Evolutionary conservation across 1,139 yeast species (phyloP).

Genomic region (Zhuliangozyma blackwelliae): DNA sequence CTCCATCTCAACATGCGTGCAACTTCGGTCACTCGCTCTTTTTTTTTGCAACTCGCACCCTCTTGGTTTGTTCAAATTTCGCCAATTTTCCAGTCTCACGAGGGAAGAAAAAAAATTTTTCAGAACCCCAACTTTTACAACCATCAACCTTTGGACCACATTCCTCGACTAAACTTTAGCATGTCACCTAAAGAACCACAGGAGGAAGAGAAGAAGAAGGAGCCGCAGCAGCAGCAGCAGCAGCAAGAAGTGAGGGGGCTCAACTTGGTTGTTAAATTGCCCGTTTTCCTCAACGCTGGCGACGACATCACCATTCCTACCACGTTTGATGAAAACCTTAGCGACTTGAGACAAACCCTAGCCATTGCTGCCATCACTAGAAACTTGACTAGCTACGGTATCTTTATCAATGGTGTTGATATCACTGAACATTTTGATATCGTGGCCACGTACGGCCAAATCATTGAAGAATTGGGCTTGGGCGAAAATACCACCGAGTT

Average conservation of each 20-base stretch:
- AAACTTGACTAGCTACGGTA: slow-evolving; percentile 58
- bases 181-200: slow-evolving; percentile 12
- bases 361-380: slow-evolving; percentile 50
- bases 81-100: too few species aligned
- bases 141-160: too few species aligned
- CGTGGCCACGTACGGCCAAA: slow-evolving; percentile 27
- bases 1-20: too few species aligned
- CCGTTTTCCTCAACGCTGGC: slow-evolving; percentile 20
- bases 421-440: slow-evolving; percentile 33
- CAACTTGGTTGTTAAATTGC: slow-evolving; percentile 29
- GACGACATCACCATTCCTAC: slow-evolving; percentile 15
- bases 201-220: not conserved
- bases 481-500: slow-evolving; percentile 16
- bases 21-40: too few species aligned
- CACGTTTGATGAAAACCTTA: slow-evolving; percentile 42
- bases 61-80: too few species aligned
- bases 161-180: not conserved
- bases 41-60: too few species aligned
- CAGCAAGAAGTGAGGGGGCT: slow-evolving; percentile 16
- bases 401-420: slow-evolving; percentile 34
- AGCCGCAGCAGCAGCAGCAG: slow-evolving; percentile 2
- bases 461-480: slow-evolving; percentile 21
- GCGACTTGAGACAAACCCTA: slow-evolving; percentile 58
- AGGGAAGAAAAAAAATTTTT: too few species aligned
- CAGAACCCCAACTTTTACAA: too few species aligned